A percentile compares a stretch with the other conserved stretches of the same genome.
Evolutionary conservation across 495 filamentous ascomycete genomes (phyloP).

Genomic region (Annulohypoxylon maeteangense): DNA sequence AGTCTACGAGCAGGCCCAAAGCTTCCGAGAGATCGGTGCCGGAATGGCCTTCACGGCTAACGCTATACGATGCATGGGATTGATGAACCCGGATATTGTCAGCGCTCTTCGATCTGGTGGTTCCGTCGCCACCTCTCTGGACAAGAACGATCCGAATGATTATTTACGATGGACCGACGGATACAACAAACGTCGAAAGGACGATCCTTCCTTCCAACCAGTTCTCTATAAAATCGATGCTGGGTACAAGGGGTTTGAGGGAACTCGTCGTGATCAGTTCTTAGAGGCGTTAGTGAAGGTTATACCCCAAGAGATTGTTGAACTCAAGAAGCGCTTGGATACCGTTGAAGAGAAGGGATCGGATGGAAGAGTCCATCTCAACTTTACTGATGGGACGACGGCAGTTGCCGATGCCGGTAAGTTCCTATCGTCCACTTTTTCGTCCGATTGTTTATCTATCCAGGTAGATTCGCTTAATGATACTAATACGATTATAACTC

Average conservation of each 20-base stretch:
- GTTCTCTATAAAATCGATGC: conserved; percentile 37
- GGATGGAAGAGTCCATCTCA: conserved; percentile 33
- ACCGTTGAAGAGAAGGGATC: conserved; percentile 32
- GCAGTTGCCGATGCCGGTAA: conserved; percentile 53
- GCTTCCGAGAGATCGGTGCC: conserved; percentile 66
- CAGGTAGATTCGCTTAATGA: background rate
- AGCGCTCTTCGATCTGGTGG: conserved; percentile 54
- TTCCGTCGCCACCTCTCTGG: conserved; percentile 53
- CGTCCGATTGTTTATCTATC: background rate
- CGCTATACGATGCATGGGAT: conserved; percentile 61
- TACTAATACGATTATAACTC: background rate
- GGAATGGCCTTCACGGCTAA: conserved; percentile 67
- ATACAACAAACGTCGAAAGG: conserved; percentile 29
- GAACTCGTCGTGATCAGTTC: conserved; percentile 62
- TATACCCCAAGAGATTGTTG: conserved; percentile 53
- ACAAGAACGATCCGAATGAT: conserved; percentile 47
- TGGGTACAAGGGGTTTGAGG: conserved; percentile 43
- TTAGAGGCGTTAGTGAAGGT: conserved; percentile 60
- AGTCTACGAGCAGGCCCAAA: conserved; percentile 62
- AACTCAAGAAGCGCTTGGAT: conserved; percentile 49
- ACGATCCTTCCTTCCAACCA: conserved; percentile 25
- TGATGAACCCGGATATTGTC: conserved; percentile 59
- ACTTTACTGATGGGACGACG: conserved; percentile 48
- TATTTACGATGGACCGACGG: conserved; percentile 45
- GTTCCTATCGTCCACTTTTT: background rate